These are phyloP conservation scores for Yamadazyma olivae DNA, from an alignment of 805 yeast genomes.

Conservation along the genomic window DNA sequence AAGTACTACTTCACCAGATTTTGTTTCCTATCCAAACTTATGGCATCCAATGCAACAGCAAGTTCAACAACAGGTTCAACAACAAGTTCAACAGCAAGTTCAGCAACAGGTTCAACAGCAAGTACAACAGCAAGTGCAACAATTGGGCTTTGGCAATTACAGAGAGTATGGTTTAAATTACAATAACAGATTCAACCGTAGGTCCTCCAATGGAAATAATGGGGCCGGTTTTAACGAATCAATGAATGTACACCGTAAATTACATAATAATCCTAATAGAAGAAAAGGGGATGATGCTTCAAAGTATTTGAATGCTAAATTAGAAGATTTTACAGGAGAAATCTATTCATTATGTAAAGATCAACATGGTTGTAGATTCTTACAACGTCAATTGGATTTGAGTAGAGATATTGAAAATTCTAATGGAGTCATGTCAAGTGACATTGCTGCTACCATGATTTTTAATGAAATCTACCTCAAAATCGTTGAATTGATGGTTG, in stretches of 20 bases:
- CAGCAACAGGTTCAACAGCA: conserved; percentile 12
- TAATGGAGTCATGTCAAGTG: conserved; percentile 14
- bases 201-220: conserved; percentile 3
- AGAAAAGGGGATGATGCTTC: conserved; percentile 66
- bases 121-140: conserved; percentile 11
- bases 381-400: conserved; percentile 81
- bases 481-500: conserved; percentile 85
- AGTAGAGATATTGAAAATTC: conserved; percentile 35
- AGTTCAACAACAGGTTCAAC: conserved; percentile 12
- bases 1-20: conserved; percentile 2
- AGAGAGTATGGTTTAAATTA: not conserved
- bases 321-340: conserved; percentile 68
- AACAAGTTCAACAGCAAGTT: conserved; percentile 12
- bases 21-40: not conserved
- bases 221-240: conserved; percentile 14
- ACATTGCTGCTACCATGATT: conserved; percentile 67
- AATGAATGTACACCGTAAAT: conserved; percentile 44
- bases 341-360: conserved; percentile 85
- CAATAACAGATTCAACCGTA: conserved; percentile 8
- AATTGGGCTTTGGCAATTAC: conserved; percentile 1
- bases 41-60: conserved; percentile 8
- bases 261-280: conserved; percentile 25
- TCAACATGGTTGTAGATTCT: conserved; percentile 93
- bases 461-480: conserved; percentile 77
- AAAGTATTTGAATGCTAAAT: conserved; percentile 61